Base-by-base conservation (phyloP, 2,329 filamentous ascomycete genomes). In the Phyllosticta citrichinensis region DNA sequence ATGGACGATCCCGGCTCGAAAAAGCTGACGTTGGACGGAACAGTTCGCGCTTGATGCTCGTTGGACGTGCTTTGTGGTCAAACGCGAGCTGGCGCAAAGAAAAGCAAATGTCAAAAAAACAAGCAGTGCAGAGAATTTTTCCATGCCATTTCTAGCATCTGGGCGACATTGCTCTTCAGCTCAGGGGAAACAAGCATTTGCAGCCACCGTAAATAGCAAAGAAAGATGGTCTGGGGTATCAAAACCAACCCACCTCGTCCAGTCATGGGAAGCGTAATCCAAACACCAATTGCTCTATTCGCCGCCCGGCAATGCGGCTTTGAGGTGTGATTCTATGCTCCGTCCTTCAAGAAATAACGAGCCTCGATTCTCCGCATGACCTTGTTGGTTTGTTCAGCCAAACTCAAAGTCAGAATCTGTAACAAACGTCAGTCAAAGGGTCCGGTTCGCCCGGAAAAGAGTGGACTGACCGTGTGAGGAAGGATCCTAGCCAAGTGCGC, bases 381-480 rank as follows among this genome's bases (percentile, higher is more conserved):
- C 80, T 96, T 97, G 76, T 95, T 97, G 10, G 94, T 97, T 79
- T 99, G 94, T 77, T 99, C 94, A 2, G 94, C 94, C 70, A 99
- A 80, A 65, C 87, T 94, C 66, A 99, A 82, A 0, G 93, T 99
- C 66, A 97, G 77, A 71, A 97, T 91, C 82, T 84, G 35, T 5
- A n/a, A 51, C 33, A 56, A 56, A 17, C 20, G 4, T 40, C 40
- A 57, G 40, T 30, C 17, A 52, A 14, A 24, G 50, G 20, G 17
- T 12, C 40, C 33, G 20, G 20, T 22, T 6, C 2, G 17, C 6
- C 8, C 19, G 27, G 19, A 11, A 11, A 27, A 24, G 35, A 33
- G 14, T 14, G 12, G 25, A 73, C 79, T 64, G 73, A 84, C 82
- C 50, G 94, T 99, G 74, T 99, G 94, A 54, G 94, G 94, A 69